Base-by-base conservation (phyloP, 1,139 yeast genomes). In the Geotrichum australiense region DNA sequence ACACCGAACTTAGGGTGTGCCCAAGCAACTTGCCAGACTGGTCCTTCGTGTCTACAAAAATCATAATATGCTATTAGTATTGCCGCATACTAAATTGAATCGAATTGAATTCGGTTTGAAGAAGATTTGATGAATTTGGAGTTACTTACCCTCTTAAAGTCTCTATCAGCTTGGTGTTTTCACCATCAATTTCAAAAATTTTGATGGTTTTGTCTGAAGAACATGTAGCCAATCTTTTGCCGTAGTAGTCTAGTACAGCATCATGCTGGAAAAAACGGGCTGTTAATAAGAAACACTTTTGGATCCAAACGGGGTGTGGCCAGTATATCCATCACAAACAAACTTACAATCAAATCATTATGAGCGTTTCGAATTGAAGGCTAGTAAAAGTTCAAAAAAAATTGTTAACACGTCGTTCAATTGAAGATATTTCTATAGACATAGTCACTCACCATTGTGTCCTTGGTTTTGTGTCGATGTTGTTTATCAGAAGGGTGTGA, bases 21-120 rank as follows among this genome's bases (percentile, higher is more conserved):
- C 99, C 98, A 91, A 41, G 89, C 78, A 25, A 89, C 94, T 65
- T 91, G 96, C 98, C 99, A 93, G 38, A 93, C 96, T 8, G 98
- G 97, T 18, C 98, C 98, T 51, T 87, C 96, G 62, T 91, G 99
- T 23, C 68, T 57, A 40, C 28, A 20, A 28, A 10, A 25, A 29
- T 12, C 15, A 15, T 10, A 11, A 11, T 24, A 6, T n/a, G 4
- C 6, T 18, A n/a, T 5, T 21, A 3, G 40, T 12, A 23, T 21
- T n/a, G n/a, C n/a, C n/a, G n/a, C n/a, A 10, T 21, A 27, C 11
- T 4, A 16, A 14, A 15, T 15, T 10, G 3, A 4, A 7, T n/a
- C 16, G 21, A 8, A 4, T 12, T 18, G 18, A 25, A 8, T 8
- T 10, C n/a, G n/a, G n/a, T n/a, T n/a, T n/a, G 11, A n/a, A n/a